Conservation (phyloP, 768 basidiomycete species). For the Mycena crocata region DNA sequence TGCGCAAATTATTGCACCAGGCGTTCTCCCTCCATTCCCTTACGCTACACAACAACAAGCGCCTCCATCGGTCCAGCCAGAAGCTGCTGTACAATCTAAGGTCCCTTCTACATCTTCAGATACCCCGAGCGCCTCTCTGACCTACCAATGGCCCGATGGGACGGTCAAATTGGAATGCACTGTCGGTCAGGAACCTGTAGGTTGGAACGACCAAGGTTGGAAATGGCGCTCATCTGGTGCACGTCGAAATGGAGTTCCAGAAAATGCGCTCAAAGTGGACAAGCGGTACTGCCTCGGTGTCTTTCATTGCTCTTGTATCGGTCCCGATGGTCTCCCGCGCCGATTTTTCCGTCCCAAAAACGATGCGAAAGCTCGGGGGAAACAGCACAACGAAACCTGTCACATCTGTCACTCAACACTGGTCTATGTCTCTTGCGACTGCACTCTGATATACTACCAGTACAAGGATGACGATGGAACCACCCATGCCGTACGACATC, state of each 20-base stretch:
- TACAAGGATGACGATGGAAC: not conserved
- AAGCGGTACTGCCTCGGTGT: conserved; percentile 9
- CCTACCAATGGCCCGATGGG: conserved; percentile 3
- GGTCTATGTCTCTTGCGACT: not conserved
- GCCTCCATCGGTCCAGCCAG: no score
- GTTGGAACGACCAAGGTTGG: conserved; percentile 2
- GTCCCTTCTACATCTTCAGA: no score
- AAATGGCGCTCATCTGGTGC: conserved; percentile 3
- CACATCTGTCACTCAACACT: conserved; percentile 1
- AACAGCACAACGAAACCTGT: conserved; percentile 1
- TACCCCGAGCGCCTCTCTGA: no score
- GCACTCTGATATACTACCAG: not conserved
- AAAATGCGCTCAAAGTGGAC: not conserved
- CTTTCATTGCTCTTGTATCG: not conserved
- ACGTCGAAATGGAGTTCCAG: not conserved
- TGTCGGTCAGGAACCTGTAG: not conserved
- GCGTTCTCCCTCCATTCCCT: no score
- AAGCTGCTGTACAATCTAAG: no score
- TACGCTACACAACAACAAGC: no score
- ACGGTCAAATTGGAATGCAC: conserved; percentile 11
- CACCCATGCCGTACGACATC: not conserved
- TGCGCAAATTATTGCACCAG: no score
- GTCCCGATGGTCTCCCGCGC: not conserved
- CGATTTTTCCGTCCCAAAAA: conserved; percentile 8
- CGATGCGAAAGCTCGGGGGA: not conserved